Percentiles rank a stretch among this genome's conserved stretches.
These are phyloP conservation scores for Cucumis hystrix DNA, from an alignment of 306 rosid species.

Conservation along the genomic window DNA sequence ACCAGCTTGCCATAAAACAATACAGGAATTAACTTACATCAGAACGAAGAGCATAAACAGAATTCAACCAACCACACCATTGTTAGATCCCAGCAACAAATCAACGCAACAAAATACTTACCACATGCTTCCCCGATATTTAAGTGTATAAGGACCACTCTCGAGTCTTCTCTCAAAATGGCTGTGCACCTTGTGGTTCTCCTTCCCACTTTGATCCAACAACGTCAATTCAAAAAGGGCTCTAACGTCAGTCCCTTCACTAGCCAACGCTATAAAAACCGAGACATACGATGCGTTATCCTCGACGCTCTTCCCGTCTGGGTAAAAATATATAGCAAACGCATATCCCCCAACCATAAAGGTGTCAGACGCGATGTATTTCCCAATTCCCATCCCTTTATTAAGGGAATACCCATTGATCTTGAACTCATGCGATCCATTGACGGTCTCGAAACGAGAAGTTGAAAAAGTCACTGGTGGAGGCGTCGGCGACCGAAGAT, in stretches of 20 bases:
- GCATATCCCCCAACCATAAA: slow-evolving; percentile 8
- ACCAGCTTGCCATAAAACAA: neutral
- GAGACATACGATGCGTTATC: slow-evolving; percentile 7
- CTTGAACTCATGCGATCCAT: slow-evolving; percentile 9
- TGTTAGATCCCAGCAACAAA: neutral
- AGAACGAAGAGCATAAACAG: neutral
- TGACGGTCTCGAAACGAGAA: slow-evolving; percentile 7
- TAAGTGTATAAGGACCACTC: slow-evolving; percentile 10
- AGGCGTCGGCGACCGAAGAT: slow-evolving; percentile 3
- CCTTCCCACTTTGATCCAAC: slow-evolving; percentile 10
- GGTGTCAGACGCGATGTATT: slow-evolving; percentile 7
- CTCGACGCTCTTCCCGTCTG: slow-evolving; percentile 7
- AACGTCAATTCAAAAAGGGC: slow-evolving; percentile 6
- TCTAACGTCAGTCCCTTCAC: slow-evolving; percentile 6
- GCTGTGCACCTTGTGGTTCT: slow-evolving; percentile 5
- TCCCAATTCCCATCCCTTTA: slow-evolving; percentile 8
- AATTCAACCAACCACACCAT: neutral
- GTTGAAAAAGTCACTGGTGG: slow-evolving; percentile 2
- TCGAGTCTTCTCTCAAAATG: slow-evolving; percentile 5
- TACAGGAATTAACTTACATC: neutral
- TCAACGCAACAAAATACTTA: neutral
- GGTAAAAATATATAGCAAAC: slow-evolving; percentile 5
- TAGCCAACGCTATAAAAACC: slow-evolving; percentile 9
- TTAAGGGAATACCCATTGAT: slow-evolving; percentile 10
- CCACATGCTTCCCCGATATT: slow-evolving; percentile 11